These are phyloP conservation scores for Candolleomyces eurysporus DNA, from an alignment of 768 basidiomycete genomes.

Conservation along the genomic window DNA sequence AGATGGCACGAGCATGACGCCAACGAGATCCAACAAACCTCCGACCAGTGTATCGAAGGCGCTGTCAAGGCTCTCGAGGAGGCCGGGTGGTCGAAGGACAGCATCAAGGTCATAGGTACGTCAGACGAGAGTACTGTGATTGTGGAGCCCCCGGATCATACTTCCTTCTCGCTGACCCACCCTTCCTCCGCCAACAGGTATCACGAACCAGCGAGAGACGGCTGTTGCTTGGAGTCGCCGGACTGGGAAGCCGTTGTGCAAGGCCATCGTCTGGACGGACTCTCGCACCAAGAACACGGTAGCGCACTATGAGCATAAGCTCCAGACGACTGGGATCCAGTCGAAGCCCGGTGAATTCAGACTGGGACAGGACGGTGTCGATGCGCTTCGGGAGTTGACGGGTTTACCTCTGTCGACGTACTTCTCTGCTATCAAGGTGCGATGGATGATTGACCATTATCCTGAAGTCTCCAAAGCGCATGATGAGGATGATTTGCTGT, in stretches of 20 bases:
- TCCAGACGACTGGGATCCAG: conserved; percentile 74
- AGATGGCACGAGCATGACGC: conserved; percentile 98
- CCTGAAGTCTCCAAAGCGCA: conserved; percentile 75
- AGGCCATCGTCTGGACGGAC: conserved; percentile 95
- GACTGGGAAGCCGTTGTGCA: conserved; percentile 87
- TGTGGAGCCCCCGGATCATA: no score
- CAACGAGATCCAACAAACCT: conserved; percentile 72
- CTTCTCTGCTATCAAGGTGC: conserved; percentile 94
- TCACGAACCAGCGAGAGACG: conserved; percentile 98
- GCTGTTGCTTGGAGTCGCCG: conserved; percentile 89
- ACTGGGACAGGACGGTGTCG: conserved; percentile 67
- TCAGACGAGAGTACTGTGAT: conserved; percentile 5
- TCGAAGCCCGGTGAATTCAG: conserved; percentile 61
- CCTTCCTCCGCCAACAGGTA: conserved; percentile 45
- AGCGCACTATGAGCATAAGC: conserved; percentile 71
- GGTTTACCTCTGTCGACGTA: conserved; percentile 96
- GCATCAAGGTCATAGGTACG: conserved; percentile 90
- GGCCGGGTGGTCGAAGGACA: conserved; percentile 73
- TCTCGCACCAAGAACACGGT: conserved; percentile 87
- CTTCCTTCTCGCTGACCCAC: background rate
- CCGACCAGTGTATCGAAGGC: conserved; percentile 71
- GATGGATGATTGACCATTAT: conserved; percentile 94
- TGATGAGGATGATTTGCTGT: conserved; percentile 74
- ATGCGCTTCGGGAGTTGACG: conserved; percentile 72
- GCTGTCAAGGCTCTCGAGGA: conserved; percentile 70